Evolutionary conservation across 2,329 filamentous ascomycete species (phyloP), one percentile per base, ranked within the genome.

Genomic region (Leptographium radiaticola): DNA sequence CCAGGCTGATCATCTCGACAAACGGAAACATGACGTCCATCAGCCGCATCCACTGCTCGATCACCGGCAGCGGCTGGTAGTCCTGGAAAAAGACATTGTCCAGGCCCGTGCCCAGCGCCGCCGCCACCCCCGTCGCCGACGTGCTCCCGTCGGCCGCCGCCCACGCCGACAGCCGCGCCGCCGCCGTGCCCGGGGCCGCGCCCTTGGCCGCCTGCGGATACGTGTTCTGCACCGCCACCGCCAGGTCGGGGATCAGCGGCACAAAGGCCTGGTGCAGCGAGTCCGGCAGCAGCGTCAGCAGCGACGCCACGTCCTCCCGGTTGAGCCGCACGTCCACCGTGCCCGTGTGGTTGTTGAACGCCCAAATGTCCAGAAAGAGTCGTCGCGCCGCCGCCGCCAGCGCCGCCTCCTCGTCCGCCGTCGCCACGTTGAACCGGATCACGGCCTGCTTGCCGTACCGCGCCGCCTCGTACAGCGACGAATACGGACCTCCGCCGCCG

Each of bases 331-430:
- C 83, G 66, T 98, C 93, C 31, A 93, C 87, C 1, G 53, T 55
- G 54, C 57, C 53, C 74, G 86, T 93, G 56, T 87, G 79, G 18
- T 82, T 74, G 7, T 84, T 86, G 60, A 87, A 89, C 25, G 87
- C 84, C 93, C 93, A 98, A 2, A 97, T 79, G 64, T 98, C 93
- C 44, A 97, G 74, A 61, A 93, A 85, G 30, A 96, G 76, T 18
- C 81, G 80, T 57, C 86, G 77, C 1, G 83, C 76, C 4, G 88
- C 89, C 54, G 86, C 78, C n/a, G 83, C 77, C 54, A 95, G 72
- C 1, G 84, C 84, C 38, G 71, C 68, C 55, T 87, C 83, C 63
- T 95, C 87, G 20, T 81, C 75, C 4, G 75, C 68, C 31, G 78
- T 82, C 57, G 77, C 83, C 53, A 96, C 72, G 63, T 86, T 88